A percentile compares a stretch with the other conserved stretches of the same genome.
Conservation (phyloP, 2,329 filamentous ascomycete species). For the Neurospora sp. region DNA sequence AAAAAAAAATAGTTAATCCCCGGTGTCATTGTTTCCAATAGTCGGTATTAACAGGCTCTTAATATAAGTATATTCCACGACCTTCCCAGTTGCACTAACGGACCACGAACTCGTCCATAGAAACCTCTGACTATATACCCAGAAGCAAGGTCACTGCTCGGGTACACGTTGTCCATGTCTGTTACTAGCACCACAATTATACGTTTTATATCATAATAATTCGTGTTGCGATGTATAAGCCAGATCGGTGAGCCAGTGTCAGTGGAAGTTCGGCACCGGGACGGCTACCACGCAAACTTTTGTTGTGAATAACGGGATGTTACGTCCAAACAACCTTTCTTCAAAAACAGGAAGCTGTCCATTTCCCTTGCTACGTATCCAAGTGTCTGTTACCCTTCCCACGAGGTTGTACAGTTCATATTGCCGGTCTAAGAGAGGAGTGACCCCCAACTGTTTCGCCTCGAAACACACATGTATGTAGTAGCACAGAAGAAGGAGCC, state of each 20-base stretch:
- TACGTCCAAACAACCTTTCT: not conserved
- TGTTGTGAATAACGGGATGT: not conserved
- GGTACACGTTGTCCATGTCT: no score
- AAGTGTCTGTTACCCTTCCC: not conserved
- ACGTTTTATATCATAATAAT: no score
- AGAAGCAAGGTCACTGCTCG: no score
- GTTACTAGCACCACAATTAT: no score
- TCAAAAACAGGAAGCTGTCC: not conserved
- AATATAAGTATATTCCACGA: no score
- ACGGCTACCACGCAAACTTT: not conserved
- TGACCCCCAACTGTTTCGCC: not conserved
- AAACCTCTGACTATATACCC: no score
- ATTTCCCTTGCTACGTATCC: not conserved
- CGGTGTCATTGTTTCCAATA: no score
- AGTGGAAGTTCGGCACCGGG: not conserved
- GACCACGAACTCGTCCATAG: no score
- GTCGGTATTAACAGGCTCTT: no score
- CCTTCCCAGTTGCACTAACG: no score
- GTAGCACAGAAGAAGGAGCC: not conserved
- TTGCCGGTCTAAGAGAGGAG: not conserved
- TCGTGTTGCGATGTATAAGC: not conserved
- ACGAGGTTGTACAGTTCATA: not conserved
- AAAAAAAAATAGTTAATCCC: no score
- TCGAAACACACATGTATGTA: not conserved
- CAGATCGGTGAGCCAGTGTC: not conserved